Base-by-base conservation (phyloP, 2,329 filamentous ascomycete species). In the Aspergillus persii region DNA sequence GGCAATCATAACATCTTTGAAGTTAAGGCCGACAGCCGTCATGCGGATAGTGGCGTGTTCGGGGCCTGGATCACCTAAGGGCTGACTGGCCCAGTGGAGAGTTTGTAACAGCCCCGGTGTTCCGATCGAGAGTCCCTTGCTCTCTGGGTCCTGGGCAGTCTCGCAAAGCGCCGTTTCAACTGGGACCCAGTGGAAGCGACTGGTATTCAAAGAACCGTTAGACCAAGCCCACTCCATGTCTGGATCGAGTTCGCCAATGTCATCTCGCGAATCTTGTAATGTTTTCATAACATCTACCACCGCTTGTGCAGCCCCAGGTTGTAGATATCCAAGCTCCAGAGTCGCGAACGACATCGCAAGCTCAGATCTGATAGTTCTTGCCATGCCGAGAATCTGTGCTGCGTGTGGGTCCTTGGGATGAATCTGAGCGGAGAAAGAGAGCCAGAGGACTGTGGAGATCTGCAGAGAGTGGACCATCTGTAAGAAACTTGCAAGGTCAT, bases 1-100 rank as follows among this genome's bases (percentile, higher is more conserved):
- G 8, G 69, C 62, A 12, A 69, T 61, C 59, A 69, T 64, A 23
- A 72, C 62, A 52, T 74, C 54, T 7, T 30, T 66, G 55, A 71
- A 70, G 41, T 72, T 73, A 53, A 73, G 55, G 4, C 67, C 64
- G 0, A 62, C 61, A 1, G 71, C 69, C 48, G 73, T 73, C 56
- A 70, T 63, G 33, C 69, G 61, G 29, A 75, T 63, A n/a, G 71
- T 69, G n/a, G 74, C 80, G 3, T 27, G 18, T 9, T 47, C 44
- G 1, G 18, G 3, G 12, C 18, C 12, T 9, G 12, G 26, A 2
- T 47, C 23, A 3, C 44, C 26, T 11, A 9, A 23, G 18, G 18
- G 44, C 3, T 27, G 44, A 8, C 18, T 27, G 3, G 44, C 26
- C 44, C 44, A 47, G 18, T 47, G 44, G 9, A 47, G 44, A 2